Evolutionary conservation across 139 green algal species (phyloP).

Genomic region (Chlorella sp.): DNA sequence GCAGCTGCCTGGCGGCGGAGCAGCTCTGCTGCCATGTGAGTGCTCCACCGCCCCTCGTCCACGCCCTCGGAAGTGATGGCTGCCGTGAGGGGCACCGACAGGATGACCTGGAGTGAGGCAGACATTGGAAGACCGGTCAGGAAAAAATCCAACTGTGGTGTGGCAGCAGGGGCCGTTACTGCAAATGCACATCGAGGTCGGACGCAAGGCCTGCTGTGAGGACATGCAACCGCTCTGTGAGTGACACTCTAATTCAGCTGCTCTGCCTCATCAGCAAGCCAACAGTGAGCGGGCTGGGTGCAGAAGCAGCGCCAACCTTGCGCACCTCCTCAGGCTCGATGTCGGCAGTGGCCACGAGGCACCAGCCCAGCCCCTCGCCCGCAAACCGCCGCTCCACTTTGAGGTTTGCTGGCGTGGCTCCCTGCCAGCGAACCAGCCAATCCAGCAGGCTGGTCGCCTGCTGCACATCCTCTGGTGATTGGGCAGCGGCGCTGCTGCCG

Average conservation of each 20-base stretch:
- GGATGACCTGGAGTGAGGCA: neutral
- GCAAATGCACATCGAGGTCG: neutral
- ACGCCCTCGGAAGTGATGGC: constrained; percentile 24
- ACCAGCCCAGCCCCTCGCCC: neutral
- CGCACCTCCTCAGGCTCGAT: constrained; percentile 27
- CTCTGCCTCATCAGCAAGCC: too few species aligned
- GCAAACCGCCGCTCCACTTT: constrained; percentile 31
- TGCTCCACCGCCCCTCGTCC: constrained; percentile 27
- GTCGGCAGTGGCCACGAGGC: constrained; percentile 28
- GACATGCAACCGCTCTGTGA: neutral
- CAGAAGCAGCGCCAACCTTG: neutral
- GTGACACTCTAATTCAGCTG: too few species aligned
- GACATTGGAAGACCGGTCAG: too few species aligned
- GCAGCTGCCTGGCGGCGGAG: neutral
- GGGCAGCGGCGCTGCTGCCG: neutral
- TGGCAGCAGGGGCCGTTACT: neutral
- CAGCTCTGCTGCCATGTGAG: constrained; percentile 2
- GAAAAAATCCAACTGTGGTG: too few species aligned
- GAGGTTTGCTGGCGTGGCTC: neutral
- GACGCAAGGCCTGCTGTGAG: neutral
- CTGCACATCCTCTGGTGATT: neutral
- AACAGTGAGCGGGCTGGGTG: neutral
- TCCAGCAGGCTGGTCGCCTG: neutral
- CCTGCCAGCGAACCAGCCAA: constrained; percentile 9
- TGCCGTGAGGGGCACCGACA: constrained; percentile 19